Evolutionary conservation across 176 grass and related monocot genomes (phyloP), one percentile per base, ranked within the genome.

Genomic region (Musa beccarii): DNA sequence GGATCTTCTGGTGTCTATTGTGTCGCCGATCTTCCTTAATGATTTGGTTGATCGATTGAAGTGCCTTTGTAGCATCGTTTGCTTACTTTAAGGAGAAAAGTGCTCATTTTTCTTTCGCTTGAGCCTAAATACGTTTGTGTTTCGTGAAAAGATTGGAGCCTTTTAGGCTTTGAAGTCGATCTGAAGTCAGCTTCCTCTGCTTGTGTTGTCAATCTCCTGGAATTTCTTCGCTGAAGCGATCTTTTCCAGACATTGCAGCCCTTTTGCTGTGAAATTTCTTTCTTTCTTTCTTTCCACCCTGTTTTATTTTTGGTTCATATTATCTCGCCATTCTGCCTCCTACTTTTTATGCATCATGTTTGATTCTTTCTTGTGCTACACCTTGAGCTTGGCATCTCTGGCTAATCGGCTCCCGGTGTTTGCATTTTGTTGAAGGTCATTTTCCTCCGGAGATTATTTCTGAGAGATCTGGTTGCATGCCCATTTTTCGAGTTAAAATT

Each of bases 41-140:
- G 19, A 2, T 52, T 54, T 12, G 3, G 9, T 76, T 51, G 76
- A 68, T 34, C 12, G 63, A 68, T 78, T 78, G 76, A 34, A 54
- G 76, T 52, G 49, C 63, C 12, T 1, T 34, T 7, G n/a, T 26
- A 49, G 22, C 14, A 11, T 1, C 62, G 7, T 11, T 15, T 59
- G 13, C 56, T 59, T 17, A 19, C 56, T 0, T 59, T 17, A 8
- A 59, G 19, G 56, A 59, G 25, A 29, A 13, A 28, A 28, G 24
- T 11, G 23, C 25, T 24, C 1, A 28, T 2, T n/a, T 77, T 66
- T 16, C 63, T 10, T 28, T 2, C 10, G 5, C 28, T 29, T 29
- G 23, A 21, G 8, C 11, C 11, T 66, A 66, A 29, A 13, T 14
- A 14, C 23, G 9, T 66, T 24, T 13, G 12, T 21, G 12, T 29